Evolutionary conservation across 75 land plant genomes (phyloP), one percentile per base, ranked within the genome.

Genomic region (Picea glauca): DNA sequence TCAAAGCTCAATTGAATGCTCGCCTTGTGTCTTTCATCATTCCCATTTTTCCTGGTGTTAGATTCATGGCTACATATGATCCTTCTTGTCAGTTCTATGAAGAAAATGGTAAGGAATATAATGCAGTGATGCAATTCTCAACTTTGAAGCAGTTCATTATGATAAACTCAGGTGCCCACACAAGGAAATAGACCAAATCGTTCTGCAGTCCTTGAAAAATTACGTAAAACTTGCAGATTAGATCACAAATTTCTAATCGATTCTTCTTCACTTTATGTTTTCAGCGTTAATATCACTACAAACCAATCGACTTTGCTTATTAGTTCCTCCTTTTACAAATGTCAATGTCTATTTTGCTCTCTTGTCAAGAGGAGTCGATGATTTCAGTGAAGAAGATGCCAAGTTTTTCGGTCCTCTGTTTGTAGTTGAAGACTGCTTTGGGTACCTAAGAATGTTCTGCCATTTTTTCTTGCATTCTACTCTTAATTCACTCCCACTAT

Each of bases 381-480:
- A 68, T 18, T 38, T 46, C 72, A 68, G 72, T 18, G 50, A 68
- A 35, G 50, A 68, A 68, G 46, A 68, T 38, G 21, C 21, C 0
- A 9, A 38, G 72, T 68, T 68, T 33, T 0, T 40, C 43, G 43
- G 43, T 40, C 43, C 43, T 40, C 4, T 40, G 43, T 40, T 40
- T 40, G 43, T 40, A 40, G 43, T 40, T 40, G 43, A 4, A 40
- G 43, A 40, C 43, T 40, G 5, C 21, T 68, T 68, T 38, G 43
- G 43, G 46, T 68, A 68, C 40, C 15, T 68, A 17, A 68, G 46
- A 35, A 68, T 40, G 7, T 68, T 68, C 72, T 38, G 43, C 72
- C 72, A 40, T 68, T 68, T 68, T 68, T 43, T 68, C 72, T 68
- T 68, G 72, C 72, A 38, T 68, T 40, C 46, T 68, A 38, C 5